Base-by-base conservation (phyloP, 1,284 basidiomycete species). In the Afroboletus lepidellus region DNA sequence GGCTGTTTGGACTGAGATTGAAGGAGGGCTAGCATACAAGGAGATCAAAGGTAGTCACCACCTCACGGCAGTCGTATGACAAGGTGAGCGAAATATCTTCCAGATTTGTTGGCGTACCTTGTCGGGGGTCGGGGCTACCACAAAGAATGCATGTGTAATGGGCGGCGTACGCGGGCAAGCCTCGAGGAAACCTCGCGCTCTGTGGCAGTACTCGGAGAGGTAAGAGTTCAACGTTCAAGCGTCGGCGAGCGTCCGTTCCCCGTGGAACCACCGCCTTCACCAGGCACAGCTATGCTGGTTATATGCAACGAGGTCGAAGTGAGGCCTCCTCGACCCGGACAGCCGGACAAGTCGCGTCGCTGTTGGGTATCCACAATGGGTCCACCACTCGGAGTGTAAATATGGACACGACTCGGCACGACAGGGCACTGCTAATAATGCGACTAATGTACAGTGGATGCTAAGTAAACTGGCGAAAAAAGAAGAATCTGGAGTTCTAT, bases 101-200 rank as follows among this genome's bases (percentile, higher is more conserved):
- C 29, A 42, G 36, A 27, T 50, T 52, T 44, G 53, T 43, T 36
- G 41, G 34, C 34, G 34, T 27, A 21, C 29, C 32, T 41, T 23
- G 47, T 38, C 37, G 36, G 36, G 20, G 16, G 34, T 38, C 37
- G 23, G 38, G 38, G 23, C 11, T 20, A 7, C 18, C 34, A 5
- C 34, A 4, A 15, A 15, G 11, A 21, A 37, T 13, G 12, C 18
- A 37, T 21, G 5, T 15, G 9, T 4, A 20, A 37, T 18, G 36
- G n/a, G 33, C 33, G 16, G 25, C 27, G 36, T 39, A 38, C n/a
- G n/a, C n/a, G n/a, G 23, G 48, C 27, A 41, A 30, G 52, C 69
- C 65, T 70, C 60, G 60, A 67, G 69, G 62, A n/a, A 43, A 43
- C 57, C 65, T 63, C 41, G 42, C 48, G 46, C 45, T 27, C 32